Percentiles rank a stretch among this genome's conserved stretches.
These are phyloP conservation scores for Mycogone perniciosa DNA, from an alignment of 2,329 filamentous ascomycete genomes.

Conservation along the genomic window DNA sequence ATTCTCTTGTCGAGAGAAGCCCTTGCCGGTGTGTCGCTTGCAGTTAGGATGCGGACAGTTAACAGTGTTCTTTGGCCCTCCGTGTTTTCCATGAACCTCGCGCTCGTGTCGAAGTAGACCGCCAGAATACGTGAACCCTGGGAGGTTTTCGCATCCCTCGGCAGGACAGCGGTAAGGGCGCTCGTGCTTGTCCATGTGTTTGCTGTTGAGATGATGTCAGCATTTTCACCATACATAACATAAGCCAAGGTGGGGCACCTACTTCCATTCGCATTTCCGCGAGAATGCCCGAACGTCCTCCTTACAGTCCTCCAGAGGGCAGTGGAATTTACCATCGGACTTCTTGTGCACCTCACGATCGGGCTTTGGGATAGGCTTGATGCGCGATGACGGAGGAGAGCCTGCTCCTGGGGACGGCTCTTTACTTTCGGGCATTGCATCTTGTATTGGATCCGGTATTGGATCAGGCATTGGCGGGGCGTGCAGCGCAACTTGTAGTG, in stretches of 20 bases:
- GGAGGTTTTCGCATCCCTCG: constrained; percentile 81
- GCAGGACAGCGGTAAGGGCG: constrained; percentile 82
- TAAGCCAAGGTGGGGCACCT: constrained; percentile 35
- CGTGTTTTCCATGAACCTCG: constrained; percentile 87
- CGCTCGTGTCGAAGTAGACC: constrained; percentile 84
- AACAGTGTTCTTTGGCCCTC: constrained; percentile 78
- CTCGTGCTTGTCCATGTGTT: constrained; percentile 98
- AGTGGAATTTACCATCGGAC: constrained; percentile 67
- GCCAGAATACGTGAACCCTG: constrained; percentile 91
- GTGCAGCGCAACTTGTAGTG: constrained; percentile 26
- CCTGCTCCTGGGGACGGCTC: constrained; percentile 26
- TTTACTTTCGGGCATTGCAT: constrained; percentile 29
- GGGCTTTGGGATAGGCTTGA: constrained; percentile 53
- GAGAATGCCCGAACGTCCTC: constrained; percentile 61
- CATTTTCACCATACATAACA: constrained; percentile 1
- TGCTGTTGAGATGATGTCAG: constrained; percentile 46
- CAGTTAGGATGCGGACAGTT: constrained; percentile 83
- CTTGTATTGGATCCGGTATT: constrained; percentile 21
- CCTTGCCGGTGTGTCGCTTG: constrained; percentile 81
- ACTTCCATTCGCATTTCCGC: constrained; percentile 93
- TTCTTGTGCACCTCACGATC: constrained; percentile 56
- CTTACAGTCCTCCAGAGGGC: constrained; percentile 63
- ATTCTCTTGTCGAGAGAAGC: constrained; percentile 91
- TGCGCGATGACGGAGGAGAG: constrained; percentile 33
- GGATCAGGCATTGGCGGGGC: constrained; percentile 27